These are phyloP conservation scores for Aspergillus nanangensis DNA, from an alignment of 495 filamentous ascomycete genomes.

Conservation along the genomic window DNA sequence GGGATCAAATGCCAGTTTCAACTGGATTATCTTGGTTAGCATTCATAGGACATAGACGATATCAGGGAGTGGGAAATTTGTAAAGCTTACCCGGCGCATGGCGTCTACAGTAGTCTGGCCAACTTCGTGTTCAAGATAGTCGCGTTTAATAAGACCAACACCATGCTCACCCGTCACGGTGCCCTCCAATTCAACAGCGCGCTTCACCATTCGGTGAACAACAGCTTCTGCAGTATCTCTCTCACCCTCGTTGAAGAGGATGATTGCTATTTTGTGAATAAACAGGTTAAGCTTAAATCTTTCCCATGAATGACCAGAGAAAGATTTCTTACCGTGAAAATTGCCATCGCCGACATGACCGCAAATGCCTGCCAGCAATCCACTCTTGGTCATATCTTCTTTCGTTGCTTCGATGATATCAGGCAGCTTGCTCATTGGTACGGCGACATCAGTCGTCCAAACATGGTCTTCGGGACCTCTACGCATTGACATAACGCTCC, in stretches of 20 bases:
- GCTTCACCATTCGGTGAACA: slow-evolving; percentile 49
- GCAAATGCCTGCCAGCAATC: slow-evolving; percentile 55
- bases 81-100: slow-evolving; percentile 55
- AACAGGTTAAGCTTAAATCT: slow-evolving; percentile 4
- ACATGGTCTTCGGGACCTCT: slow-evolving; percentile 52
- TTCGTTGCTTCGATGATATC: slow-evolving; percentile 62
- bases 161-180: slow-evolving; percentile 57
- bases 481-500: slow-evolving; percentile 57
- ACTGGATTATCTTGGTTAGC: slow-evolving; percentile 25
- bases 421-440: slow-evolving; percentile 58
- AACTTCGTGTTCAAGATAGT: slow-evolving; percentile 53
- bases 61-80: background rate
- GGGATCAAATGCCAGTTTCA: slow-evolving; percentile 64
- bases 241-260: slow-evolving; percentile 50
- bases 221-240: slow-evolving; percentile 34
- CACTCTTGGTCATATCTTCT: slow-evolving; percentile 50
- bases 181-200: slow-evolving; percentile 54
- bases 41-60: slow-evolving; percentile 8
- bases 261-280: slow-evolving; percentile 33
- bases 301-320: background rate
- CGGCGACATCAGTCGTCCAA: slow-evolving; percentile 65
- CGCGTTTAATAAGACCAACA: slow-evolving; percentile 50
- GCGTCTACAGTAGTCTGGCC: slow-evolving; percentile 53
- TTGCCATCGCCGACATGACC: slow-evolving; percentile 70
- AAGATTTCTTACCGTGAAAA: slow-evolving; percentile 49